A percentile compares a stretch with the other conserved stretches of the same genome.
phyloP scores from a whole-genome alignment of 2,329 filamentous ascomycete species.

The Sporothrix globosa region DNA sequence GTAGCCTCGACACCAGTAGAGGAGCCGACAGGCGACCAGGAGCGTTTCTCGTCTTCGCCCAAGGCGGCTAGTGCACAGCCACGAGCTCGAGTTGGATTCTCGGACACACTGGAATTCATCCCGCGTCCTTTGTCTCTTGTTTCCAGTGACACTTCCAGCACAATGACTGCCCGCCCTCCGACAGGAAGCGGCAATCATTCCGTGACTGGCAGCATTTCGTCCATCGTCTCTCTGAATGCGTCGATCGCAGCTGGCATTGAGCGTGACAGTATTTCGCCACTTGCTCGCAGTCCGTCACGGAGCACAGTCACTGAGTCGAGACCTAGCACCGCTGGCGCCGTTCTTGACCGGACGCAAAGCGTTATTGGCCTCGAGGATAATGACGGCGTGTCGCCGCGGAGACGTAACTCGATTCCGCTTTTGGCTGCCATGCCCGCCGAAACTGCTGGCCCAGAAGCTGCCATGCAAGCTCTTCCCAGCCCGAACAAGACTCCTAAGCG shows the following conservation, averaged over 20 bases:
- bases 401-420: constrained; percentile 64
- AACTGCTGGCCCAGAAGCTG: constrained; percentile 29
- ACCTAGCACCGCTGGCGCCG: constrained; percentile 72
- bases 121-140: constrained; percentile 80
- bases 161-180: constrained; percentile 64
- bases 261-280: constrained; percentile 45
- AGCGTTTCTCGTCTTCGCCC: constrained; percentile 20
- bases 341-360: constrained; percentile 59
- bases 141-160: constrained; percentile 82
- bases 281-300: constrained; percentile 48
- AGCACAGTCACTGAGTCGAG: constrained; percentile 53
- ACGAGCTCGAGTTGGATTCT: constrained; percentile 76
- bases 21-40: constrained; percentile 32
- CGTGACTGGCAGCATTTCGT: constrained; percentile 78
- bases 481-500: constrained; percentile 58
- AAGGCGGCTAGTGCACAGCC: constrained; percentile 38
- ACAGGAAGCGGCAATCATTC: constrained; percentile 59
- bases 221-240: constrained; percentile 64
- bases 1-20: background rate
- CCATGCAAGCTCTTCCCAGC: constrained; percentile 48
- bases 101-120: constrained; percentile 81
- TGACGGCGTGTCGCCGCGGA: constrained; percentile 47
- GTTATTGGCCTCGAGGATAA: constrained; percentile 43
- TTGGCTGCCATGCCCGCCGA: constrained; percentile 50
- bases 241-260: constrained; percentile 49